Percentiles rank a stretch among this genome's conserved stretches.
These are phyloP conservation scores for Euphorbia schlechtendalii DNA, from an alignment of 441 rosid genomes.

Conservation along the genomic window DNA sequence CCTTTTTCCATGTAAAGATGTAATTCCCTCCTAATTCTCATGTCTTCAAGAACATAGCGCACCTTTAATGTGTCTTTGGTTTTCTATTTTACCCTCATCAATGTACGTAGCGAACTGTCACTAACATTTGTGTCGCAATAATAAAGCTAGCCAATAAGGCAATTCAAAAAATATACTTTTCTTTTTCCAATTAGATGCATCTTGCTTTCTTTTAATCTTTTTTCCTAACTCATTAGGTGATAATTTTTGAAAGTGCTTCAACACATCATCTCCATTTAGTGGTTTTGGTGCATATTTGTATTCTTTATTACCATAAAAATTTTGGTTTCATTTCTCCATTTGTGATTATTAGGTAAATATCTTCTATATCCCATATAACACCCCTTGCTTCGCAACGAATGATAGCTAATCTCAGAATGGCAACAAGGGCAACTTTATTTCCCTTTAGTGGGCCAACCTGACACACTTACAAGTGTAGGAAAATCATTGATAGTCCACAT, in stretches of 20 bases:
- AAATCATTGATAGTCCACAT: conserved; percentile 1
- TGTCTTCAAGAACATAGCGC: neutral
- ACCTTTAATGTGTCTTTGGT: conserved; percentile 1
- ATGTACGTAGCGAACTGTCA: neutral
- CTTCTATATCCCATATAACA: neutral
- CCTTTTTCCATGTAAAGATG: neutral
- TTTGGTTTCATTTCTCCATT: neutral
- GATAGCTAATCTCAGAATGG: neutral
- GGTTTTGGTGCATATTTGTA: neutral
- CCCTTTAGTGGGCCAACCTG: neutral
- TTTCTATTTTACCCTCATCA: neutral
- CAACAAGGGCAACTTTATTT: neutral
- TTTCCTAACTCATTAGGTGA: neutral
- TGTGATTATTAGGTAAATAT: neutral
- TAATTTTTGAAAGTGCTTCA: neutral
- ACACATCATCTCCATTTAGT: neutral
- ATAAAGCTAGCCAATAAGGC: neutral
- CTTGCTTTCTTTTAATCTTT: neutral
- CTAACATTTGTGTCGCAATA: neutral
- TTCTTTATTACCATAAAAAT: neutral
- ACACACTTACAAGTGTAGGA: neutral
- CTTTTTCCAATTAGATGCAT: neutral
- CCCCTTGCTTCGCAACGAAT: conserved; percentile 1
- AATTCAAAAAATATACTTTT: neutral
- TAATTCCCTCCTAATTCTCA: neutral